These are phyloP conservation scores for Thielaviopsis musarum DNA, from an alignment of 2,329 filamentous ascomycete genomes.

Conservation along the genomic window DNA sequence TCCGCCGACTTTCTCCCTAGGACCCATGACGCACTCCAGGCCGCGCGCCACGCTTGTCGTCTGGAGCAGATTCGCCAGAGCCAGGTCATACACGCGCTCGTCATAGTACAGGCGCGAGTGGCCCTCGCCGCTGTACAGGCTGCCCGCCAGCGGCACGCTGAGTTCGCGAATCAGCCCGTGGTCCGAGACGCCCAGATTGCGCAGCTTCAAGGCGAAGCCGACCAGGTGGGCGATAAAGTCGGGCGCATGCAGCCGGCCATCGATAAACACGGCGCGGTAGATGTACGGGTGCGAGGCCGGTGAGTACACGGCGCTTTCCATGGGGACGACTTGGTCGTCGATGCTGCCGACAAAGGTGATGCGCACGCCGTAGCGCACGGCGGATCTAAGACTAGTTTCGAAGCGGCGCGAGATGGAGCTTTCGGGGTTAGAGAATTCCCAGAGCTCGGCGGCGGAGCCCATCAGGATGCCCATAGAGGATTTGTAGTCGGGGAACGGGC, in stretches of 20 bases:
- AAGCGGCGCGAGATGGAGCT: constrained; percentile 74
- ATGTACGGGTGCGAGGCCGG: constrained; percentile 82
- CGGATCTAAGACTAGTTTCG: constrained; percentile 54
- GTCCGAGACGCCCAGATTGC: constrained; percentile 83
- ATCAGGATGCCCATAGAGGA: constrained; percentile 73
- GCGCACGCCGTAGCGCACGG: constrained; percentile 62
- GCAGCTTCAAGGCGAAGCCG: constrained; percentile 81
- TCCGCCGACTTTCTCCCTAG: constrained; percentile 23
- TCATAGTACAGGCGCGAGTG: constrained; percentile 92
- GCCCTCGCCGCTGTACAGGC: constrained; percentile 78
- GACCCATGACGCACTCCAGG: constrained; percentile 22
- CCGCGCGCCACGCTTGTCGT: constrained; percentile 37
- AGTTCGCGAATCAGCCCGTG: constrained; percentile 87
- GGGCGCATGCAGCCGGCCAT: constrained; percentile 77
- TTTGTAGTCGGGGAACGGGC: constrained; percentile 84
- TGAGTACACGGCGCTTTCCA: constrained; percentile 68
- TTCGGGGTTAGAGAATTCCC: constrained; percentile 73
- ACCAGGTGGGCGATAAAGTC: constrained; percentile 90
- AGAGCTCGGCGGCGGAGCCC: constrained; percentile 82
- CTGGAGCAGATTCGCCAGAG: constrained; percentile 56
- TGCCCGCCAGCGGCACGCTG: constrained; percentile 74
- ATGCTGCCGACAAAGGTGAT: constrained; percentile 87
- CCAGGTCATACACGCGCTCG: constrained; percentile 64
- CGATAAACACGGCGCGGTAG: constrained; percentile 88
- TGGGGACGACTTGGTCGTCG: constrained; percentile 84